A percentile compares a stretch with the other conserved stretches of the same genome.
Conservation (phyloP, 805 yeast species). For the Pichia manshurica region DNA sequence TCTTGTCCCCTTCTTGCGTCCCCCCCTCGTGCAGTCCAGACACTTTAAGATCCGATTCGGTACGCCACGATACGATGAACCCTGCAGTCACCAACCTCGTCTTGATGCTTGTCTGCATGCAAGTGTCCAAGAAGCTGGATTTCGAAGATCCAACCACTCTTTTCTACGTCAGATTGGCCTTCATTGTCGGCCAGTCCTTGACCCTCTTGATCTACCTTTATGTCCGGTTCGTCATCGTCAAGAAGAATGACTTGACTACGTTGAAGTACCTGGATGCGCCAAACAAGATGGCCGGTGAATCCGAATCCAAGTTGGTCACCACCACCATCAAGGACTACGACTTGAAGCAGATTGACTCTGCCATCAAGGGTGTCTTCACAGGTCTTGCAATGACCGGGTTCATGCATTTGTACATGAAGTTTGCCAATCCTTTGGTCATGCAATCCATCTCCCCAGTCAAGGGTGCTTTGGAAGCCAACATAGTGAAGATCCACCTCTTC, state of each 20-base stretch:
- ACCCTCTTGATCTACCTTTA: constrained; percentile 63
- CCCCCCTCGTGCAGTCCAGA: no score
- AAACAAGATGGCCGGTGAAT: constrained; percentile 68
- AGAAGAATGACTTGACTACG: constrained; percentile 86
- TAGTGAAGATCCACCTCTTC: constrained; percentile 85
- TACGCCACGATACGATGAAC: no score
- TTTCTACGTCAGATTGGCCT: constrained; percentile 69
- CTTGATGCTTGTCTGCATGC: constrained; percentile 95
- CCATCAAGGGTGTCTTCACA: constrained; percentile 79
- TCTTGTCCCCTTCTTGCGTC: no score
- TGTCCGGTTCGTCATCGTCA: constrained; percentile 53
- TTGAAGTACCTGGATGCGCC: constrained; percentile 87
- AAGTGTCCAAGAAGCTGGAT: constrained; percentile 81
- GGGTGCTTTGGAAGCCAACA: constrained; percentile 82
- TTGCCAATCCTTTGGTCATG: constrained; percentile 94
- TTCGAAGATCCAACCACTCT: constrained; percentile 76
- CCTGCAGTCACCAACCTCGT: constrained; percentile 83
- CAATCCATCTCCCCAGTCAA: constrained; percentile 89
- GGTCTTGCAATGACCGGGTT: constrained; percentile 95
- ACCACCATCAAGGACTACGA: constrained; percentile 96
- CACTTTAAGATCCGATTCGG: no score
- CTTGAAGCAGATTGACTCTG: constrained; percentile 72
- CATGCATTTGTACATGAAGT: constrained; percentile 97
- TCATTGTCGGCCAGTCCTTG: constrained; percentile 57
- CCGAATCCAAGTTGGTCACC: constrained; percentile 69